Evolutionary conservation across 352 stramenopile genomes (phyloP).

Genomic region (Hyaloperonospora arabidopsidis): DNA sequence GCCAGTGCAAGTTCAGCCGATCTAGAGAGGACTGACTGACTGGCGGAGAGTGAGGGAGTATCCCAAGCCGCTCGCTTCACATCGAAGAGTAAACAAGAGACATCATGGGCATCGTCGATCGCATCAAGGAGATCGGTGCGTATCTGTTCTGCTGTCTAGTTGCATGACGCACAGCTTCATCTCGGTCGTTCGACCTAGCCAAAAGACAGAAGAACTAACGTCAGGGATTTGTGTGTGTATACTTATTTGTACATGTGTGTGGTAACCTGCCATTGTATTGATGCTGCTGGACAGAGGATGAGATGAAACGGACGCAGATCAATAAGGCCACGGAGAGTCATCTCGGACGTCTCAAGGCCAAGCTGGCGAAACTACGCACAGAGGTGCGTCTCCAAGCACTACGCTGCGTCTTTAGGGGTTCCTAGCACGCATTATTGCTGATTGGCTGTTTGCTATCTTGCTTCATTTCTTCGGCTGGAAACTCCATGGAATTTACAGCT

Average conservation of each 20-base stretch:
- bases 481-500: constrained; percentile 33
- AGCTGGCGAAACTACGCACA: constrained; percentile 97
- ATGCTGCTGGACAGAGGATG: constrained; percentile 64
- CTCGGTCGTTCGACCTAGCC: no score
- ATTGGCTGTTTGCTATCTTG: neutral
- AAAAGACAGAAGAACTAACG: no score
- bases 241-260: neutral
- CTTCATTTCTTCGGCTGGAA: neutral
- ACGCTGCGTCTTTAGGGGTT: neutral
- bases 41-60: no score
- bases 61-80: no score
- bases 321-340: constrained; percentile 94
- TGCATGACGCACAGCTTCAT: no score
- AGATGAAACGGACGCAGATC: constrained; percentile 97
- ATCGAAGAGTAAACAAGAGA: neutral
- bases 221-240: neutral
- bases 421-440: neutral
- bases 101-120: constrained; percentile 88
- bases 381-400: constrained; percentile 48
- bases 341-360: constrained; percentile 95
- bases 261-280: neutral
- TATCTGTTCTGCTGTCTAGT: neutral
- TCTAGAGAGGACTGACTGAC: no score
- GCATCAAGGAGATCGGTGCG: constrained; percentile 91
- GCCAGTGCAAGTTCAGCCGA: no score